Percentiles rank a stretch among this genome's conserved stretches.
Evolutionary conservation across 2,329 filamentous ascomycete species (phyloP).

Genomic region (Pseudovirgaria hyperparasitica): DNA sequence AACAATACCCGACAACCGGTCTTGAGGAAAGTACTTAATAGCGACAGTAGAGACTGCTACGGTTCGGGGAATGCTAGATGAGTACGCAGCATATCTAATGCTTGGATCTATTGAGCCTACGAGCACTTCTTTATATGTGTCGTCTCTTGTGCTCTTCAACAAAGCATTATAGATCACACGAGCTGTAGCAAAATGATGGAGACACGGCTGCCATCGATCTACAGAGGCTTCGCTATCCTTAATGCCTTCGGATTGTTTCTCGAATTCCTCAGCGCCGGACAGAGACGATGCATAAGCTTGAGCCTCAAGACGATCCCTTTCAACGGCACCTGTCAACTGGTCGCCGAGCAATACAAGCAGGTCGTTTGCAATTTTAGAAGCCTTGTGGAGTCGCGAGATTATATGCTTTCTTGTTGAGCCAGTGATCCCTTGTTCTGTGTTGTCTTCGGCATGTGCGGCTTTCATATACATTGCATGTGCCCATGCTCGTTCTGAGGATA

Average conservation of each 20-base stretch:
- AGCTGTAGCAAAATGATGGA: conserved; percentile 62
- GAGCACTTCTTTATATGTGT: conserved; percentile 76
- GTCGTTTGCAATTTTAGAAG: conserved; percentile 53
- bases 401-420: conserved; percentile 78
- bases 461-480: conserved; percentile 95
- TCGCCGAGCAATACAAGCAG: conserved; percentile 56
- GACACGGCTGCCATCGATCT: conserved; percentile 61
- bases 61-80: conserved; percentile 75
- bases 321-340: conserved; percentile 50
- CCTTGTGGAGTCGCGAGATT: conserved; percentile 74
- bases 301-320: conserved; percentile 69
- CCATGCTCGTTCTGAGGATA: conserved; percentile 84
- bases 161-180: conserved; percentile 75
- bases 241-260: conserved; percentile 53
- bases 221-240: conserved; percentile 22
- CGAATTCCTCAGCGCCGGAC: conserved; percentile 65
- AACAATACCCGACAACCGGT: conserved; percentile 49
- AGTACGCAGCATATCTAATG: conserved; percentile 88
- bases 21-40: conserved; percentile 61
- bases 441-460: conserved; percentile 63
- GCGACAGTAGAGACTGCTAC: conserved; percentile 69
- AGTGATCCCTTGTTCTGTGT: conserved; percentile 57
- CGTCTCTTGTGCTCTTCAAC: conserved; percentile 51
- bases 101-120: conserved; percentile 82
- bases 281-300: conserved; percentile 71